Conservation (phyloP, 2,329 filamentous ascomycete species). For the Xylaria sp. region DNA sequence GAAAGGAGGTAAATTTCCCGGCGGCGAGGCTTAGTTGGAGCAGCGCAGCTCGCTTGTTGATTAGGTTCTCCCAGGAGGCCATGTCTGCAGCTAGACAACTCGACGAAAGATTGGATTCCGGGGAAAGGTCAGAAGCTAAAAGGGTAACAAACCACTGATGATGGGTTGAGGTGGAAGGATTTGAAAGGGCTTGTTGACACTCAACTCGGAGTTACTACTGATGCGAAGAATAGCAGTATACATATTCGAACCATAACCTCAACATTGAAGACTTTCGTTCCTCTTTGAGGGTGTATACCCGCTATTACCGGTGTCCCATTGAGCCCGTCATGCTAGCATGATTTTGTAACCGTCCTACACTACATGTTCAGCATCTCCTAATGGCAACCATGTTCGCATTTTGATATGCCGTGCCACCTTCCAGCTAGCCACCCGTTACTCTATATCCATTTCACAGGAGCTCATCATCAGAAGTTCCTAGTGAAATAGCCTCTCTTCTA, state of each 20-base stretch:
- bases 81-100: background rate
- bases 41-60: conserved; percentile 9
- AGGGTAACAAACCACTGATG: background rate
- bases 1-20: conserved; percentile 3
- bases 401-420: background rate
- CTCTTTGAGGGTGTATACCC: background rate
- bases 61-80: conserved; percentile 2
- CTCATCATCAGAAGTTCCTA: background rate
- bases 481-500: background rate
- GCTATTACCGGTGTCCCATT: background rate
- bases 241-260: background rate
- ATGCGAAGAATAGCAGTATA: background rate
- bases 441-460: background rate
- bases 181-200: background rate
- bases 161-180: background rate
- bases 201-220: background rate
- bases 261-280: background rate
- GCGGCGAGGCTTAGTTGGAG: conserved; percentile 10
- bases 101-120: background rate
- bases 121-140: background rate
- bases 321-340: background rate
- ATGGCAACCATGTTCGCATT: background rate
- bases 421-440: background rate
- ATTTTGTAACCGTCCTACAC: background rate
- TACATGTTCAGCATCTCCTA: background rate